phyloP scores from a whole-genome alignment of 139 green algal species.

The Asterochloris erici region DNA sequence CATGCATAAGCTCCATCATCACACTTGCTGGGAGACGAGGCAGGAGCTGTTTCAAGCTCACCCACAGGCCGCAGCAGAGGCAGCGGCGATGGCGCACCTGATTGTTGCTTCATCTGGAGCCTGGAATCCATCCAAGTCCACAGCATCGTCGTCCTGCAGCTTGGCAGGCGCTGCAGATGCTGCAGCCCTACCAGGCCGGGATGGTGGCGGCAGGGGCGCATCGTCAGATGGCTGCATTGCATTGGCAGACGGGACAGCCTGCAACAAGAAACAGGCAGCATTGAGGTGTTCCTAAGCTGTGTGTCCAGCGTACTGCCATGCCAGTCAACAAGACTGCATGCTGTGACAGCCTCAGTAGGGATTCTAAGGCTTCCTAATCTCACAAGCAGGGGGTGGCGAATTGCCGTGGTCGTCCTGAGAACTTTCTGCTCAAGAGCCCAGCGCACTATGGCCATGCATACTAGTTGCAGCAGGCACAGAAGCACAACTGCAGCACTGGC shows the following conservation, averaged over 20 bases:
- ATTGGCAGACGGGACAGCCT: neutral
- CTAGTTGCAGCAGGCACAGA: too few relatives aligned
- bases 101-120: slow-evolving; percentile 68
- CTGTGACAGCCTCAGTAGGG: neutral
- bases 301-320: too few relatives aligned
- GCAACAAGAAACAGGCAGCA: neutral
- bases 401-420: neutral
- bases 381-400: neutral
- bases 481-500: neutral
- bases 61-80: neutral
- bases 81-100: slow-evolving; percentile 20
- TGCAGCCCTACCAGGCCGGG: slow-evolving; percentile 1
- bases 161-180: too few relatives aligned
- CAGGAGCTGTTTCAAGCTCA: neutral
- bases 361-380: neutral
- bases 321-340: too few relatives aligned
- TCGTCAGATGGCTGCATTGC: slow-evolving; percentile 11
- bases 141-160: slow-evolving; percentile 21
- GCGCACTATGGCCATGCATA: too few relatives aligned
- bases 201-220: slow-evolving; percentile 39
- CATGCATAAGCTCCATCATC: neutral
- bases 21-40: neutral
- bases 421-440: neutral
- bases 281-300: too few relatives aligned
- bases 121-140: slow-evolving; percentile 30